Evolutionary conservation across 2,329 filamentous ascomycete genomes (phyloP).

Genomic region (Neopestalotiopsis clavispora): DNA sequence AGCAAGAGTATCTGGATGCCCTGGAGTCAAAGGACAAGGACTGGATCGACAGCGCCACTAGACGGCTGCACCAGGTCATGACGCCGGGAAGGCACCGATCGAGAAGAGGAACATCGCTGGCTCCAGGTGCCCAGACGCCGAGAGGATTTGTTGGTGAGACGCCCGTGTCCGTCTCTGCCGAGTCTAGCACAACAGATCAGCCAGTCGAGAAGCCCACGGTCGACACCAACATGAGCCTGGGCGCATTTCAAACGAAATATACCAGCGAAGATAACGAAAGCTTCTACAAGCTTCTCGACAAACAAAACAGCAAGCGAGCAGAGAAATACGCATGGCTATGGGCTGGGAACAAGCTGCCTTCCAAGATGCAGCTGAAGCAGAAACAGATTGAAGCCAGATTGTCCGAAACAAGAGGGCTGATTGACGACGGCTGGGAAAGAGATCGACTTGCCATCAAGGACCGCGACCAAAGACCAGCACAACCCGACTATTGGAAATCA

Average conservation of each 20-base stretch:
- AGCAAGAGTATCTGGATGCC: slow-evolving; percentile 91
- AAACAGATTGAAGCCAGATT: slow-evolving; percentile 64
- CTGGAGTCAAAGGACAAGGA: slow-evolving; percentile 81
- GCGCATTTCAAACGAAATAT: slow-evolving; percentile 88
- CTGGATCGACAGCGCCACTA: slow-evolving; percentile 86
- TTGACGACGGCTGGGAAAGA: slow-evolving; percentile 62
- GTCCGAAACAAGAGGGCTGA: slow-evolving; percentile 48
- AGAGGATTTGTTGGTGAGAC: slow-evolving; percentile 74
- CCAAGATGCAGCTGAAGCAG: slow-evolving; percentile 77
- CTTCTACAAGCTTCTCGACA: slow-evolving; percentile 90
- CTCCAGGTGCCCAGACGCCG: slow-evolving; percentile 59
- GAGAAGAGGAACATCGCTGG: slow-evolving; percentile 38
- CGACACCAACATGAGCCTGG: slow-evolving; percentile 80
- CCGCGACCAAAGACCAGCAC: slow-evolving; percentile 73
- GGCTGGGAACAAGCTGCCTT: slow-evolving; percentile 82
- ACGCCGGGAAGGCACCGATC: slow-evolving; percentile 65
- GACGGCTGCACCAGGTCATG: slow-evolving; percentile 77
- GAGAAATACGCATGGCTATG: slow-evolving; percentile 91
- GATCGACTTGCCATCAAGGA: slow-evolving; percentile 69
- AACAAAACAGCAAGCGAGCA: slow-evolving; percentile 82
- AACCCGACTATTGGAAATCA: slow-evolving; percentile 76
- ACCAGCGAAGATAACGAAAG: slow-evolving; percentile 98
- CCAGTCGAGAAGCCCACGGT: slow-evolving; percentile 52
- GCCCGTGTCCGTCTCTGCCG: slow-evolving; percentile 62
- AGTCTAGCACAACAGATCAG: slow-evolving; percentile 39